Evolutionary conservation across 148 eudicot species (phyloP).

Genomic region (Chenopodium berlandieri): DNA sequence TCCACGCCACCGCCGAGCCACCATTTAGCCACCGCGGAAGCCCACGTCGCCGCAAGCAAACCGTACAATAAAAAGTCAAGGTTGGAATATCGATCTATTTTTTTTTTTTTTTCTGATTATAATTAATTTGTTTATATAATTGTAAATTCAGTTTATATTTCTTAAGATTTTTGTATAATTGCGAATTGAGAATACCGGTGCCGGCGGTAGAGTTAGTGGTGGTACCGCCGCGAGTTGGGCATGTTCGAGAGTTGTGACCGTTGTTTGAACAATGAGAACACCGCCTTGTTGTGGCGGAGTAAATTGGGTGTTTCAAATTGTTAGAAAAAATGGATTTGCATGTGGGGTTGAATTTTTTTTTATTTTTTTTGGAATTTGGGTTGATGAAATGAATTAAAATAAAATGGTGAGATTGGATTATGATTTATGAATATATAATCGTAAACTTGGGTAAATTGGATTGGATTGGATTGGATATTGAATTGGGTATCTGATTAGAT

Average conservation of each 20-base stretch:
- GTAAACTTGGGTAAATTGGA: neutral
- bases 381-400: neutral
- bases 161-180: too few relatives aligned
- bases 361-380: neutral
- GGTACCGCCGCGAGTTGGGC: conserved; percentile 45
- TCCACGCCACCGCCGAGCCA: too few relatives aligned
- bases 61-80: too few relatives aligned
- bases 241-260: conserved; percentile 84
- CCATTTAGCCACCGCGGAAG: too few relatives aligned
- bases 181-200: neutral
- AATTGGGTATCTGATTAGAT: neutral
- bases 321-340: conserved; percentile 7
- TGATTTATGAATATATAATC: neutral
- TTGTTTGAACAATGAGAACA: conserved; percentile 84
- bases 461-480: neutral
- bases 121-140: too few relatives aligned
- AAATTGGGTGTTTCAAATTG: too few relatives aligned
- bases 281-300: conserved; percentile 56
- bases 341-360: neutral
- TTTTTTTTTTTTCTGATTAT: too few relatives aligned
- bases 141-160: too few relatives aligned
- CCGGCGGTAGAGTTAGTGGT: neutral
- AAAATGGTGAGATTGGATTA: neutral
- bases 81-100: too few relatives aligned
- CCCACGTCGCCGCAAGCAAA: too few relatives aligned